These are phyloP conservation scores for Sphaerulina populicola DNA, from an alignment of 2,329 filamentous ascomycete species.

Conservation along the genomic window DNA sequence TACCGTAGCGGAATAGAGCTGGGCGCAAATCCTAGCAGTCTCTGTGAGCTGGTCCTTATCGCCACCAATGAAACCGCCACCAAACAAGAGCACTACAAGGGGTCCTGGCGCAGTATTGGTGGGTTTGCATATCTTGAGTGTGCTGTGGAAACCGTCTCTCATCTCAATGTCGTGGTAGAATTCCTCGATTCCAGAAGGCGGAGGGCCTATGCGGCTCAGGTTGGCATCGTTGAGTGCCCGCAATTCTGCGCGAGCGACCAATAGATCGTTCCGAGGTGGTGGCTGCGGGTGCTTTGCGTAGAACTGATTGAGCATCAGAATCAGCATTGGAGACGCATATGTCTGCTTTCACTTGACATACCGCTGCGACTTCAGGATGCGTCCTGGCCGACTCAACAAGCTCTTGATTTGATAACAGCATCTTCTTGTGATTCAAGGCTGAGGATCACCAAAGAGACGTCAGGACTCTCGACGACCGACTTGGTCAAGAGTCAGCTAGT, in stretches of 20 bases:
- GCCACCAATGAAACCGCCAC: slow-evolving; percentile 27
- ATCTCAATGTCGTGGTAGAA: slow-evolving; percentile 35
- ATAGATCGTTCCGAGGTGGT: slow-evolving; percentile 5
- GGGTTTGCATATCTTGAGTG: slow-evolving; percentile 31
- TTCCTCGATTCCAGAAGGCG: slow-evolving; percentile 18
- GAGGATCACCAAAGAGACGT: neutral
- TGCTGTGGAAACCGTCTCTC: slow-evolving; percentile 32
- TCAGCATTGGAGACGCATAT: neutral
- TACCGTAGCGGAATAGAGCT: slow-evolving; percentile 35
- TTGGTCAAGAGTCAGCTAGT: neutral
- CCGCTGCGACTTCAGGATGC: slow-evolving; percentile 16
- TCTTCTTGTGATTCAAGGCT: neutral
- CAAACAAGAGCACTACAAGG: slow-evolving; percentile 25
- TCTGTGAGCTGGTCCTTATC: slow-evolving; percentile 24
- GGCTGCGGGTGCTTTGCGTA: slow-evolving; percentile 11
- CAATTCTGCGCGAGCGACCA: slow-evolving; percentile 8
- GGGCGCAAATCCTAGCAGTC: slow-evolving; percentile 22
- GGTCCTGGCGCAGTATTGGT: slow-evolving; percentile 14
- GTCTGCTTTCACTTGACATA: neutral
- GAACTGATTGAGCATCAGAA: slow-evolving; percentile 13
- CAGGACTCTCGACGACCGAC: neutral
- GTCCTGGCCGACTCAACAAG: slow-evolving; percentile 9
- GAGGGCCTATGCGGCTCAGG: slow-evolving; percentile 15
- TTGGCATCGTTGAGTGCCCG: slow-evolving; percentile 6
- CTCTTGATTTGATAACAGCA: slow-evolving; percentile 15